These are phyloP conservation scores for Xerocomellus dryophilus DNA, from an alignment of 768 basidiomycete species.

Conservation along the genomic window DNA sequence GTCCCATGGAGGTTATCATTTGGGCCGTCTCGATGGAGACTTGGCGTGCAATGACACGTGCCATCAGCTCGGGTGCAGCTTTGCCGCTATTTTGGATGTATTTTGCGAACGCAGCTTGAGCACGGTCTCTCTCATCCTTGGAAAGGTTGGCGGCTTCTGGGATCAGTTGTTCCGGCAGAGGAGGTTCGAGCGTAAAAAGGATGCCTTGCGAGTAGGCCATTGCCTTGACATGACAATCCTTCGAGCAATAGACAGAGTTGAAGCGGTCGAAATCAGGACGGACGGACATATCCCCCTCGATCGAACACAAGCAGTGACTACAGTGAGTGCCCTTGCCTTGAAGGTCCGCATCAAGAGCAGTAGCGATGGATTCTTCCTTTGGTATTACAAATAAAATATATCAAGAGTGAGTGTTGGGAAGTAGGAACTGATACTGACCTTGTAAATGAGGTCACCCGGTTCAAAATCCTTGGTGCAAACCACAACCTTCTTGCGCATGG, in stretches of 20 bases:
- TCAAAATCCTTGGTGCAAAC: constrained; percentile 65
- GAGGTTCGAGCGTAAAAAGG: constrained; percentile 65
- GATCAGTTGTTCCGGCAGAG: constrained; percentile 48
- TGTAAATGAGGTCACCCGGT: constrained; percentile 75
- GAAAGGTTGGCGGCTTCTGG: constrained; percentile 31
- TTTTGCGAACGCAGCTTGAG: constrained; percentile 58
- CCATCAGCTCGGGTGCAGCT: constrained; percentile 55
- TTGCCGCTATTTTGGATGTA: constrained; percentile 50
- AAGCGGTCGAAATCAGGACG: constrained; percentile 50
- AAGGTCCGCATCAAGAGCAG: constrained; percentile 70
- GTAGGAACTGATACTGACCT: constrained; percentile 38
- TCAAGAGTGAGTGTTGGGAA: not conserved
- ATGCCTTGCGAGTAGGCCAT: constrained; percentile 62
- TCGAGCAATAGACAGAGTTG: constrained; percentile 68
- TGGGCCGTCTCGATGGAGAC: constrained; percentile 63
- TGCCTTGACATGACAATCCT: constrained; percentile 55
- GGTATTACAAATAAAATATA: constrained; percentile 3
- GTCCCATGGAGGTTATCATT: constrained; percentile 36
- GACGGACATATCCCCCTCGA: constrained; percentile 47
- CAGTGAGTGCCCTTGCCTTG: constrained; percentile 67
- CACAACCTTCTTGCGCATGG: constrained; percentile 48
- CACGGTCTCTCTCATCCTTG: constrained; percentile 47
- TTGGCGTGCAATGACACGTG: constrained; percentile 71
- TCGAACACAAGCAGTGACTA: constrained; percentile 64
- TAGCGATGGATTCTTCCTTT: constrained; percentile 73